Conservation (phyloP, 345 rosid species). For the Lenwebbia sp. region DNA sequence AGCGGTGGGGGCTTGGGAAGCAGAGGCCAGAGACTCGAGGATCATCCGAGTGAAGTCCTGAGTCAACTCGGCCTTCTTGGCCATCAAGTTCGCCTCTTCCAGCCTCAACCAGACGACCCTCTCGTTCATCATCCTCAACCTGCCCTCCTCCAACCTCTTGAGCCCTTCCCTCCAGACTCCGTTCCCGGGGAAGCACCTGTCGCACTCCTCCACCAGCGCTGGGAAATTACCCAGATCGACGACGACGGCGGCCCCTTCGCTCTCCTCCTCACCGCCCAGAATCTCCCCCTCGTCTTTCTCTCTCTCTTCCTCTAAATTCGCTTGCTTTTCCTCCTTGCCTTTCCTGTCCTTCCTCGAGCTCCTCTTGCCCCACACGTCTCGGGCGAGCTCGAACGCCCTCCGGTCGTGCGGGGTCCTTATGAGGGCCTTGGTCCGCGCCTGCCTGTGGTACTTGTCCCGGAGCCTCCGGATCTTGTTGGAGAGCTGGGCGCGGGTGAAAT, state of each 20-base stretch:
- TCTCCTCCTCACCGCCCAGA: background rate
- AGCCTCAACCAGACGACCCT: conserved; percentile 12
- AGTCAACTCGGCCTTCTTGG: conserved; percentile 15
- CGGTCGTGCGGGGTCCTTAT: conserved; percentile 19
- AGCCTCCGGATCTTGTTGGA: conserved; percentile 16
- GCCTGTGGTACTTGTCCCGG: conserved; percentile 16
- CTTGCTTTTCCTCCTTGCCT: background rate
- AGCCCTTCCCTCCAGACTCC: conserved; percentile 10
- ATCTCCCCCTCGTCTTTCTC: background rate
- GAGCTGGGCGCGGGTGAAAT: conserved; percentile 15
- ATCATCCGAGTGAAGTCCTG: conserved; percentile 8
- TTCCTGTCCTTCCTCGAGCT: background rate
- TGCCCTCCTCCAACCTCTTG: conserved; percentile 3
- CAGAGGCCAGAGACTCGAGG: background rate
- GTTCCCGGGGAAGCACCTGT: background rate
- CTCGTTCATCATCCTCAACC: conserved; percentile 18
- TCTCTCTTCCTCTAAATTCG: background rate
- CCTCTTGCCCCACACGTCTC: conserved; percentile 17
- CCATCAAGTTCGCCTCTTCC: conserved; percentile 19
- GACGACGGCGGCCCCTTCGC: background rate
- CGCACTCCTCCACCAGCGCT: conserved; percentile 6
- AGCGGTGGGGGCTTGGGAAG: background rate
- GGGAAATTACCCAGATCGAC: conserved; percentile 12
- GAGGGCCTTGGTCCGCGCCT: conserved; percentile 12
- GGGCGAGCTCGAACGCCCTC: conserved; percentile 1